Conservation (phyloP, 1,284 basidiomycete species). For the Psilocybe mexicana region DNA sequence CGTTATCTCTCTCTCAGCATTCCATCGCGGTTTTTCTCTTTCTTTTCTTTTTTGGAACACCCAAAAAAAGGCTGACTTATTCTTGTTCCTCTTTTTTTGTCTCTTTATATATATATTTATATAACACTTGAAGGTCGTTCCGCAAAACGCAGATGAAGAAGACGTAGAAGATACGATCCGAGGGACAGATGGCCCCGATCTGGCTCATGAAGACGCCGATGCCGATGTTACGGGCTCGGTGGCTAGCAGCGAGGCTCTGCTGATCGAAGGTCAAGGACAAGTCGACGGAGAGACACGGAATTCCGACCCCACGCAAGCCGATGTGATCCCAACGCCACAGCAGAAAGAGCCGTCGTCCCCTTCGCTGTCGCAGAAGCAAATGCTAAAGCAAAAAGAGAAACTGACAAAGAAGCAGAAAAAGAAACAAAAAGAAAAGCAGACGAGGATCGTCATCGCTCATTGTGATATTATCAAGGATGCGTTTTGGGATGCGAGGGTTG, state of each 20-base stretch:
- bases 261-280: neutral
- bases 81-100: neutral
- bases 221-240: neutral
- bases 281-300: neutral
- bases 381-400: too few relatives aligned
- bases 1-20: too few relatives aligned
- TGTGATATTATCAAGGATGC: constrained; percentile 82
- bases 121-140: too few relatives aligned
- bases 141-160: too few relatives aligned
- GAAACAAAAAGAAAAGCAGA: constrained; percentile 29
- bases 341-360: too few relatives aligned
- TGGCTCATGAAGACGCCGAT: neutral
- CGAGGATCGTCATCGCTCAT: constrained; percentile 61
- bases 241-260: neutral
- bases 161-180: too few relatives aligned
- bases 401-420: constrained; percentile 21
- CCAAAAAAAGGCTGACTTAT: neutral
- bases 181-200: too few relatives aligned
- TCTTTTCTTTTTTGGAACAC: too few relatives aligned
- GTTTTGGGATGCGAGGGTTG: constrained; percentile 69
- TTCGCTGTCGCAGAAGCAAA: too few relatives aligned
- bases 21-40: too few relatives aligned
- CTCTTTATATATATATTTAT: too few relatives aligned
- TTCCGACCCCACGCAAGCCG: constrained; percentile 26
- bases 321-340: too few relatives aligned